Evolutionary conservation across 2,329 filamentous ascomycete species (phyloP), one percentile per base, ranked within the genome.

Genomic region (Cytospora leucostoma): DNA sequence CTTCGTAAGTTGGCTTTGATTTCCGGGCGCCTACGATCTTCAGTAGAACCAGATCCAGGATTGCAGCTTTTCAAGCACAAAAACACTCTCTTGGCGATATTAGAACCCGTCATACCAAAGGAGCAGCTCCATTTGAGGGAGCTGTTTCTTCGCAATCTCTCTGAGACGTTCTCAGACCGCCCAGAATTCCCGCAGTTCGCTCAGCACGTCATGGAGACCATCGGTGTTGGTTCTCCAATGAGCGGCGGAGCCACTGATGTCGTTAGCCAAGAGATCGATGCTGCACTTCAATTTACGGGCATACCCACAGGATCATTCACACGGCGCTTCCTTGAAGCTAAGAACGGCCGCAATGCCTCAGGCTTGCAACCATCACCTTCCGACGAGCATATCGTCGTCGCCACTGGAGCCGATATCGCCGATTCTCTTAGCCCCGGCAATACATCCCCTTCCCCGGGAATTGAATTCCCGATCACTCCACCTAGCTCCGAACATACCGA

Each of bases 81-180:
- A 19, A 65, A 62, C 34, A 50, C 47, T 35, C 54, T 65, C 32
- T 33, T 65, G 11, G 59, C 63, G 15, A 50, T 65, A 5, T 44
- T 61, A 1, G 59, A 65, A n/a, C 59, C 59, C 7, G 27, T 37
- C 19, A 27, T 53, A 12, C 21, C 47, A 10, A 37, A 17, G 40
- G 32, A 51, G 11, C 27, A 44, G 12, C 47, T 33, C 17, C 35
- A 32, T 32, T 19, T 50, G 19, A 40, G 59, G 17, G 38, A 40
- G n/a, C n/a, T 51, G 0, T 65, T 62, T 33, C 54, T 65, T 37
- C 38, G 52, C 27, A 65, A 62, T 13, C 51, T 62, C 12, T 34
- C 44, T 8, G 37, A 54, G 17, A 49, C 63, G 12, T 65, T 62
- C 44, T 19, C 7, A n/a, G 37, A 65, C 7, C 59, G 59, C 12